Percentiles rank a stretch among this genome's conserved stretches.
These are phyloP conservation scores for Casaregolazyma lundiana DNA, from an alignment of 1,139 yeast genomes.

Conservation along the genomic window DNA sequence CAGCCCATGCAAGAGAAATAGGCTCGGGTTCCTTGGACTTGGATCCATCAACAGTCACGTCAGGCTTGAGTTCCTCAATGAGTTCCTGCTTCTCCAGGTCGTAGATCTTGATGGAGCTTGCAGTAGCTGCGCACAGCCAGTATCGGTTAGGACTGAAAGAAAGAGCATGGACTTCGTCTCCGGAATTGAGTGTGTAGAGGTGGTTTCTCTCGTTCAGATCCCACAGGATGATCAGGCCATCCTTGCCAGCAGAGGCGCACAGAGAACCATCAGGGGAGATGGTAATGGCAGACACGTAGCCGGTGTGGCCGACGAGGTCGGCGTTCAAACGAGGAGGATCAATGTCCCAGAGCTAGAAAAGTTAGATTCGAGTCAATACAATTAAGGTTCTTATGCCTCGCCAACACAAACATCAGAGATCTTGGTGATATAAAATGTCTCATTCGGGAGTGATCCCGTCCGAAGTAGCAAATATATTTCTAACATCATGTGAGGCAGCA, in stretches of 20 bases:
- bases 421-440: constrained; percentile 97
- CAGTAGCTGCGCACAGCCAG: constrained; percentile 99
- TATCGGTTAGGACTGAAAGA: constrained; percentile 99
- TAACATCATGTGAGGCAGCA: constrained; percentile 23
- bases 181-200: constrained; percentile 91
- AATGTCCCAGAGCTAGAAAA: constrained; percentile 86
- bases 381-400: not conserved
- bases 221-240: constrained; percentile 98
- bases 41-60: constrained; percentile 77
- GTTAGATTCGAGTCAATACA: too few species aligned
- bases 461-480: constrained; percentile 97
- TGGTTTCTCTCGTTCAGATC: constrained; percentile 86
- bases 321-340: constrained; percentile 82
- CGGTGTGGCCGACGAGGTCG: constrained; percentile 99
- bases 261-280: constrained; percentile 99
- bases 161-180: constrained; percentile 96
- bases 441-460: constrained; percentile 76
- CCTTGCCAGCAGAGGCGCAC: constrained; percentile 99
- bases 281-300: constrained; percentile 96
- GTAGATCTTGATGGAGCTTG: constrained; percentile 97
- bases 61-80: constrained; percentile 98
- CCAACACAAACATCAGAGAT: constrained; percentile 70
- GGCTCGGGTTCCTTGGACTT: constrained; percentile 98
- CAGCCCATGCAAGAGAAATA: constrained; percentile 98
- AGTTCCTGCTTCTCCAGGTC: constrained; percentile 93